A percentile compares a stretch with the other conserved stretches of the same genome.
These are phyloP conservation scores for Diaporthe aspalathi DNA, from an alignment of 2,329 filamentous ascomycete genomes.

Conservation along the genomic window DNA sequence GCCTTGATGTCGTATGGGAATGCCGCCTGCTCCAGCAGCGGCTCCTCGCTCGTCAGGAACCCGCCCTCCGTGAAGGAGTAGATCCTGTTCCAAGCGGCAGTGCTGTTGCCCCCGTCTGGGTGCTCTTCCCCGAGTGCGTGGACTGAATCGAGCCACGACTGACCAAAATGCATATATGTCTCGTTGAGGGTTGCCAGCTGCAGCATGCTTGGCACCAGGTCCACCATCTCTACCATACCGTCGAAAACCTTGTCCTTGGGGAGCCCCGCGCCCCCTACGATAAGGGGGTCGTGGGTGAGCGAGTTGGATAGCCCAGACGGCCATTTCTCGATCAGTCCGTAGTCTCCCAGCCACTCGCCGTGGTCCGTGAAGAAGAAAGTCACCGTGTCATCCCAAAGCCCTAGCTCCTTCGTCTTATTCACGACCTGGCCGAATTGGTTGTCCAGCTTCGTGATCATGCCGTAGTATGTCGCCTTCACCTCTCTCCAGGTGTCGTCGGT, in stretches of 20 bases:
- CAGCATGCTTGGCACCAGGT: conserved; percentile 57
- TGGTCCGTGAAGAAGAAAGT: conserved; percentile 59
- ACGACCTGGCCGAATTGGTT: conserved; percentile 58
- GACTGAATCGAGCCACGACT: conserved; percentile 41
- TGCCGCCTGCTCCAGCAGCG: conserved; percentile 55
- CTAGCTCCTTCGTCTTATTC: conserved; percentile 48
- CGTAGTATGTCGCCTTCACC: conserved; percentile 58
- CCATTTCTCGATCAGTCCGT: conserved; percentile 62
- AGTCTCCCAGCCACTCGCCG: conserved; percentile 60
- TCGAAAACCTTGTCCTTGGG: conserved; percentile 49
- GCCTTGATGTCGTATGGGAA: conserved; percentile 61
- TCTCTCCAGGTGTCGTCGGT: conserved; percentile 57
- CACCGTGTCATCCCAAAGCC: conserved; percentile 53
- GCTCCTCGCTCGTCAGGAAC: conserved; percentile 57
- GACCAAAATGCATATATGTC: conserved; percentile 54
- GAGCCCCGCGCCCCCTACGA: conserved; percentile 55
- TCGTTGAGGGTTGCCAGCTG: conserved; percentile 53
- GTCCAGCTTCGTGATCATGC: conserved; percentile 59
- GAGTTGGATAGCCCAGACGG: conserved; percentile 56
- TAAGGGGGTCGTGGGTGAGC: conserved; percentile 56
- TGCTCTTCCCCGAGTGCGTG: conserved; percentile 43
- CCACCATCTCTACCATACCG: conserved; percentile 58
- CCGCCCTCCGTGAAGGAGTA: conserved; percentile 58
- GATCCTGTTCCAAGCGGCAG: conserved; percentile 48
- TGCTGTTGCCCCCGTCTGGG: background rate